These are phyloP conservation scores for Cercospora sp. DNA, from an alignment of 2,329 filamentous ascomycete genomes.

Conservation along the genomic window DNA sequence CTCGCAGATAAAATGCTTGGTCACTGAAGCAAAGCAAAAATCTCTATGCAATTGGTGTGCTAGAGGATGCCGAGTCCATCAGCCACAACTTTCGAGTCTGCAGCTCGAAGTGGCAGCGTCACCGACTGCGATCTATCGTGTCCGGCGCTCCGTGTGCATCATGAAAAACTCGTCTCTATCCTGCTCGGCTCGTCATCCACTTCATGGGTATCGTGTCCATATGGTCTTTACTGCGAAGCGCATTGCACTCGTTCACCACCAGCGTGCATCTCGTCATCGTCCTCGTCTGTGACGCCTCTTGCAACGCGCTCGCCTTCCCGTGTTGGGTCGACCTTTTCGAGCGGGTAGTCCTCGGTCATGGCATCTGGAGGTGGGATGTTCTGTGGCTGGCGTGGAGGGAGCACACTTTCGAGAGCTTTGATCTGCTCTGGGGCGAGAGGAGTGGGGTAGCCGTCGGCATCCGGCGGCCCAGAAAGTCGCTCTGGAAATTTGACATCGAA, in stretches of 20 bases:
- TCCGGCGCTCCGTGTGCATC: conserved; percentile 4
- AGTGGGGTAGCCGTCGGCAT: conserved; percentile 44
- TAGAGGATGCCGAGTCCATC: neutral
- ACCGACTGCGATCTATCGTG: conserved; percentile 2
- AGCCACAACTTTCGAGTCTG: conserved; percentile 1
- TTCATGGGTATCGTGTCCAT: conserved; percentile 18
- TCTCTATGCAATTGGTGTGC: conserved; percentile 5
- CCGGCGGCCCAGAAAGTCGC: conserved; percentile 42
- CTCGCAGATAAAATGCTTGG: neutral
- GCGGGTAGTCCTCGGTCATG: conserved; percentile 85
- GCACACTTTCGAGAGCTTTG: conserved; percentile 75
- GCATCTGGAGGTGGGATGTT: conserved; percentile 72
- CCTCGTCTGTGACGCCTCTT: conserved; percentile 62
- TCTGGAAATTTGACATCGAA: conserved; percentile 96
- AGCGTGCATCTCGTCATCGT: conserved; percentile 62
- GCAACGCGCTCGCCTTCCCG: conserved; percentile 62
- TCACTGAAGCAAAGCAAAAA: conserved; percentile 3
- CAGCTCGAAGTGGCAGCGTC: neutral
- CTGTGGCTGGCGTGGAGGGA: conserved; percentile 71
- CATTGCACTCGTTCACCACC: conserved; percentile 82
- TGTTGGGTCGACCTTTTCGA: conserved; percentile 77
- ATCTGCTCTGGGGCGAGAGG: conserved; percentile 64
- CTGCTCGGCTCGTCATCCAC: conserved; percentile 6
- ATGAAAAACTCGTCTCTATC: conserved; percentile 2
- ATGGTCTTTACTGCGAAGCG: conserved; percentile 72